These are phyloP conservation scores for Podaxis mareebaensis DNA, from an alignment of 768 basidiomycete species.

Conservation along the genomic window DNA sequence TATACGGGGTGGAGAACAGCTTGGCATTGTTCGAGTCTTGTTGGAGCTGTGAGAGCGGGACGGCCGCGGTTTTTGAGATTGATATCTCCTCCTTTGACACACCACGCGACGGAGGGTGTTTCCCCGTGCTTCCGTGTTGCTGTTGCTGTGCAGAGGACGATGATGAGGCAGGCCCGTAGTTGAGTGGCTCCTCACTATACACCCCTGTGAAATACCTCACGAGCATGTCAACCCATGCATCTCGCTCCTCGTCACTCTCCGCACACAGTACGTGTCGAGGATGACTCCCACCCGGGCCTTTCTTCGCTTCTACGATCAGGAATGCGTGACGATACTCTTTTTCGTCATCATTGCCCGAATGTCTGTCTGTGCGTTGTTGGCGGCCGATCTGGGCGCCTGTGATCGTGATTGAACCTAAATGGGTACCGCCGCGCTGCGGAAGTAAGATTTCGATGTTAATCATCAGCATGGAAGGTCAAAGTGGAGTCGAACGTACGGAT, in stretches of 20 bases:
- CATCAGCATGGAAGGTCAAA: slow-evolving; percentile 18
- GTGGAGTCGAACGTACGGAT: slow-evolving; percentile 60
- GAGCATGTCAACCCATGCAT: slow-evolving; percentile 92
- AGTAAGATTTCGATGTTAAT: slow-evolving; percentile 2
- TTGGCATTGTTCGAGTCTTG: slow-evolving; percentile 60
- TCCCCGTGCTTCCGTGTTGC: slow-evolving; percentile 34
- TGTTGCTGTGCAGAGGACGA: slow-evolving; percentile 26
- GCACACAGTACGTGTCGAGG: slow-evolving; percentile 94
- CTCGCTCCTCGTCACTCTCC: slow-evolving; percentile 91
- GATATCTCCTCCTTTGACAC: slow-evolving; percentile 62
- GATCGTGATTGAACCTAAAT: slow-evolving; percentile 87
- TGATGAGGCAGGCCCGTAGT: slow-evolving; percentile 28
- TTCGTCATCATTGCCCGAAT: slow-evolving; percentile 61
- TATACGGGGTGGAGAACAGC: slow-evolving; percentile 50
- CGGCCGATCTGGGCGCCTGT: slow-evolving; percentile 96
- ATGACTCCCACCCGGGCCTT: slow-evolving; percentile 64
- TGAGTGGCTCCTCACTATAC: slow-evolving; percentile 71
- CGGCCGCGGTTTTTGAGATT: slow-evolving; percentile 40
- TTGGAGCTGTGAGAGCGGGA: slow-evolving; percentile 58
- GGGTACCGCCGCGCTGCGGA: slow-evolving; percentile 78
- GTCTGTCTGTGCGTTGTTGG: slow-evolving; percentile 69
- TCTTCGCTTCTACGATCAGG: slow-evolving; percentile 90
- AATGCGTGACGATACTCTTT: slow-evolving; percentile 97
- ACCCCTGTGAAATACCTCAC: slow-evolving; percentile 82
- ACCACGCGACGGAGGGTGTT: slow-evolving; percentile 38